These are phyloP conservation scores for Nannizziopsis barbatae DNA, from an alignment of 2,329 filamentous ascomycete genomes.

Conservation along the genomic window DNA sequence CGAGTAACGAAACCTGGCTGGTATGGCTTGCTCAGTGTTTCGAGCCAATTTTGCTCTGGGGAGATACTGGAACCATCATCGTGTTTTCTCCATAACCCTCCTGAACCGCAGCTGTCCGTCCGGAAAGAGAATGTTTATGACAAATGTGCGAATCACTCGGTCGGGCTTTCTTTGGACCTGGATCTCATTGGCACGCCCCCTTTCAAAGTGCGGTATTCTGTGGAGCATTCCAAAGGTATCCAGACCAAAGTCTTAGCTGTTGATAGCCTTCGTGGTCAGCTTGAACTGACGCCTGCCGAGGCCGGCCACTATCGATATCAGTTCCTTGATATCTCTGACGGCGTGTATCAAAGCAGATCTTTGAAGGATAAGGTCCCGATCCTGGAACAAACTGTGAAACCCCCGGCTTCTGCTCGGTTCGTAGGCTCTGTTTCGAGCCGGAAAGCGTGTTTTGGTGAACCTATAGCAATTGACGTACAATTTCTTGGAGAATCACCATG, in stretches of 20 bases:
- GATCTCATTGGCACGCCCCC: conserved; percentile 88
- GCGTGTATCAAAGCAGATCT: conserved; percentile 59
- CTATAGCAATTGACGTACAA: conserved; percentile 60
- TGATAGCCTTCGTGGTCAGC: conserved; percentile 64
- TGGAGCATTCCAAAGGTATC: conserved; percentile 50
- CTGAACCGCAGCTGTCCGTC: conserved; percentile 68
- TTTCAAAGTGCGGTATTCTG: conserved; percentile 69
- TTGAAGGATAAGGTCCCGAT: conserved; percentile 52
- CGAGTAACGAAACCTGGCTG: conserved; percentile 66
- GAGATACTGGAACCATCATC: conserved; percentile 88
- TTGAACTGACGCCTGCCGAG: conserved; percentile 68
- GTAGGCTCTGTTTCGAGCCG: conserved; percentile 46
- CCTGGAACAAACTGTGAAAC: conserved; percentile 84
- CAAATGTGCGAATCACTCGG: conserved; percentile 86
- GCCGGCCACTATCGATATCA: conserved; percentile 80
- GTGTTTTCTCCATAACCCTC: conserved; percentile 83
- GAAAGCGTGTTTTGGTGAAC: conserved; percentile 72
- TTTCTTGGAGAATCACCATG: conserved; percentile 79
- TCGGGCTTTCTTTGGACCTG: conserved; percentile 77
- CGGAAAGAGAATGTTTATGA: conserved; percentile 74
- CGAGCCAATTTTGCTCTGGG: conserved; percentile 70
- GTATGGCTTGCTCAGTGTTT: conserved; percentile 71
- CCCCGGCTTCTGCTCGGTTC: conserved; percentile 67
- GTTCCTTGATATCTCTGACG: conserved; percentile 70
- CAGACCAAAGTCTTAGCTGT: conserved; percentile 47